Percentiles rank a stretch among this genome's conserved stretches.
phyloP scores from a whole-genome alignment of 1,284 basidiomycete species.

The Salmacisia buchloeana region DNA sequence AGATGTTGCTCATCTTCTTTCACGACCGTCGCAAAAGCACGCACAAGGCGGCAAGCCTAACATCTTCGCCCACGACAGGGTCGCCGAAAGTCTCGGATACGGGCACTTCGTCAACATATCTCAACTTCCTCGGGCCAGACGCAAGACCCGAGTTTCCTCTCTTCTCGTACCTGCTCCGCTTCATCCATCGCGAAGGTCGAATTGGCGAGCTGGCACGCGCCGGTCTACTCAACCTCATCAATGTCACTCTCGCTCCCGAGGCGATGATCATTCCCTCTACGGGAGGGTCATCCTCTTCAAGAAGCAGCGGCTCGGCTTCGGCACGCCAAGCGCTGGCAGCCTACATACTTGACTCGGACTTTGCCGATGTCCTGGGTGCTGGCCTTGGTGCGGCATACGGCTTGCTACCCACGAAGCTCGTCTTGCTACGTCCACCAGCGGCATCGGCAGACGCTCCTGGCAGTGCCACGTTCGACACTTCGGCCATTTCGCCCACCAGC shows the following conservation, averaged over 20 bases:
- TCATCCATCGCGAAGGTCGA: slow-evolving; percentile 86
- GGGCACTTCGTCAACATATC: not conserved
- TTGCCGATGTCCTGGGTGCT: slow-evolving; percentile 89
- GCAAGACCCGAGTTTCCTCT: slow-evolving; percentile 30
- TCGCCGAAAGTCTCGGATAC: not conserved
- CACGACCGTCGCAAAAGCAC: slow-evolving; percentile 6
- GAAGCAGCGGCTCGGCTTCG: slow-evolving; percentile 53
- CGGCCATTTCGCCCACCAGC: slow-evolving; percentile 51
- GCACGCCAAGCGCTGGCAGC: slow-evolving; percentile 67
- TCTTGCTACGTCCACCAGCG: slow-evolving; percentile 17
- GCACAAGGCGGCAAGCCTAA: too few species aligned
- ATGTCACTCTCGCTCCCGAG: slow-evolving; percentile 56
- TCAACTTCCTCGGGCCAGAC: slow-evolving; percentile 5
- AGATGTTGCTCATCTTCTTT: slow-evolving; percentile 42
- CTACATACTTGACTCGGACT: slow-evolving; percentile 93
- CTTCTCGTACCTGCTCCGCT: slow-evolving; percentile 91
- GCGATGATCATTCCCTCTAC: not conserved
- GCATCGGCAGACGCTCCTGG: slow-evolving; percentile 2
- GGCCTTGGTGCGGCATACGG: slow-evolving; percentile 91
- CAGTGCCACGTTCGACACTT: slow-evolving; percentile 58
- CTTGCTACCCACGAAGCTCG: slow-evolving; percentile 77
- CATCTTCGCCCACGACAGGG: too few species aligned
- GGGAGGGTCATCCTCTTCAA: not conserved
- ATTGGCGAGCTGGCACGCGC: slow-evolving; percentile 91
- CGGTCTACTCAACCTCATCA: slow-evolving; percentile 84